Evolutionary conservation across 2,329 filamentous ascomycete genomes (phyloP), one percentile per base, ranked within the genome.

Genomic region (Fusarium drepaniforme): DNA sequence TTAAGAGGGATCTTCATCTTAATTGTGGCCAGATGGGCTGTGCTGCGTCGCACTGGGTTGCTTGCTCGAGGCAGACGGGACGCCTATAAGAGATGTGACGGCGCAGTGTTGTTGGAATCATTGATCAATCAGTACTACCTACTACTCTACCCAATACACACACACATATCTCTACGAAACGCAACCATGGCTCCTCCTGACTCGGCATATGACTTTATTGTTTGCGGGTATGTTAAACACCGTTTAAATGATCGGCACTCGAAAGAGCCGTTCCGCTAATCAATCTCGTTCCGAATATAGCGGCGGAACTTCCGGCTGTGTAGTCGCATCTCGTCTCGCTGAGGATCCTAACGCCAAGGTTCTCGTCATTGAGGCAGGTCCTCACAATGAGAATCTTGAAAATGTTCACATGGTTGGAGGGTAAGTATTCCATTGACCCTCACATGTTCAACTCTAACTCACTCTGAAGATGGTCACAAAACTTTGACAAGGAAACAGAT

Each of bases 351-450:
- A 77, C 13, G 68, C 74, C 16, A 80, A 69, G 42, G 77, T 84
- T 11, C 78, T 84, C 1, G 75, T 84, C 13, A 79, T 84, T 30
- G 83, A 84, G 66, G 83, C 83, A n/a, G 83, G 83, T 9, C 76
- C 81, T 23, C 81, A 85, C 67, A 85, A 83, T 67, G 80, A 83
- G 67, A 75, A 87, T 40, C 79, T 88, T 0, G 86, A 88, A 53
- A 88, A 86, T 64, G 84, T 86, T 4, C 82, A 88, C 64, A 89
- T 89, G 87, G 83, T 83, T 7, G 87, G 87, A 66, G 87, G 86
- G 81, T 86, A 78, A 77, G 81, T 74, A 8, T 2, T 35, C 13
- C 12, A 3, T 7, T 16, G 12, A 6, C 6, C 7, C 12, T 12
- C 18, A 15, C 21, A 6, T n/a, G 12, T 28, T 15, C 4, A 13